phyloP scores from a whole-genome alignment of 306 rosid species.

The Chamaecrista fasciculata region DNA sequence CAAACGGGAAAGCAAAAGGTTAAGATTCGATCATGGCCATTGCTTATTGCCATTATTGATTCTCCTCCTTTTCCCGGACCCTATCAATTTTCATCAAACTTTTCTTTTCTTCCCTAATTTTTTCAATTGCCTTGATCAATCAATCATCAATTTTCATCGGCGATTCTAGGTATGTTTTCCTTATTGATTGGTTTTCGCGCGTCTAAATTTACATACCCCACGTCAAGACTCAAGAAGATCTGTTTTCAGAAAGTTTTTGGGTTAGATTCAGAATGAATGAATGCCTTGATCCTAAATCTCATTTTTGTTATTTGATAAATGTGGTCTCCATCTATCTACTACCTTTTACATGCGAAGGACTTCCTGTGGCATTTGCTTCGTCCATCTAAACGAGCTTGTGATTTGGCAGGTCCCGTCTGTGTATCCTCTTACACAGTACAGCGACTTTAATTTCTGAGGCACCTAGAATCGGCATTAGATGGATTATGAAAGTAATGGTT shows the following conservation, averaged over 20 bases:
- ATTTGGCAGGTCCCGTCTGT: conserved; percentile 44
- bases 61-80: too few species aligned
- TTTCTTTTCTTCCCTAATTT: neutral
- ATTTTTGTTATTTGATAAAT: neutral
- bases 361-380: neutral
- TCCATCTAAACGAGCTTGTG: neutral
- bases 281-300: conserved; percentile 7
- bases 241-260: neutral
- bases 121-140: neutral
- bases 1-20: conserved; percentile 21
- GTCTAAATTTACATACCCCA: neutral
- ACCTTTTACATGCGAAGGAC: neutral
- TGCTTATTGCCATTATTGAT: conserved; percentile 12
- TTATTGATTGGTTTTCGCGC: neutral
- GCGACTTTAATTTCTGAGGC: conserved; percentile 19
- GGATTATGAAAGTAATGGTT: conserved; percentile 76
- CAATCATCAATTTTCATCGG: neutral
- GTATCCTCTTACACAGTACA: conserved; percentile 56
- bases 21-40: conserved; percentile 34
- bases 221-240: neutral
- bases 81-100: neutral
- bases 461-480: neutral
- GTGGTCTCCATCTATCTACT: neutral
- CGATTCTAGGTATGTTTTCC: neutral
- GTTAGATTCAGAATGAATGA: conserved; percentile 2